Percentiles rank a stretch among this genome's conserved stretches.
These are phyloP conservation scores for Lactarius pseudohatsudake DNA, from an alignment of 768 basidiomycete genomes.

Conservation along the genomic window DNA sequence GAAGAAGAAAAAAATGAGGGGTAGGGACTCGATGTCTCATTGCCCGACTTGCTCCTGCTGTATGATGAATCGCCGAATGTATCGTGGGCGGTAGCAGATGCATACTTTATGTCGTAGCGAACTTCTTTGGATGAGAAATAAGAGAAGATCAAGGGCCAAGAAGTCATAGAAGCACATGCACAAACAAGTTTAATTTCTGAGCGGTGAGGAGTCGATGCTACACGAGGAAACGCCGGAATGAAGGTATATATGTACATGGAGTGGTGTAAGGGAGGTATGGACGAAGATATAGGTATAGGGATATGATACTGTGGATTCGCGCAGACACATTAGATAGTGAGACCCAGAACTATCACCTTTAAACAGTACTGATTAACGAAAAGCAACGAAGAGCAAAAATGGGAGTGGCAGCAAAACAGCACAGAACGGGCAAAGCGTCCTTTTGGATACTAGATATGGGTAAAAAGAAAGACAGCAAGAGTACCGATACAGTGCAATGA, in stretches of 20 bases:
- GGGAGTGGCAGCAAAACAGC: neutral
- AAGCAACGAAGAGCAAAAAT: conserved; percentile 7
- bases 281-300: conserved; percentile 5
- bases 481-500: neutral
- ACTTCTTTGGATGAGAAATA: neutral
- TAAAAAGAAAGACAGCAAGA: neutral
- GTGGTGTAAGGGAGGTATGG: conserved; percentile 2
- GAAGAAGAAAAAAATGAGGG: neutral
- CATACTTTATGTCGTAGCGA: neutral
- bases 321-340: conserved; percentile 7
- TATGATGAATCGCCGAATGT: conserved; percentile 33
- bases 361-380: conserved; percentile 10
- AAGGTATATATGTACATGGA: conserved; percentile 19
- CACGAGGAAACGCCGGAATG: neutral
- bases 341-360: neutral
- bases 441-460: neutral
- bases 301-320: conserved; percentile 1
- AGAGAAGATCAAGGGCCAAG: neutral
- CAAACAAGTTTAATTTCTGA: conserved; percentile 2
- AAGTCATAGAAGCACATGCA: neutral
- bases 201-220: conserved; percentile 12
- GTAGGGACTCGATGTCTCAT: neutral
- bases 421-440: neutral
- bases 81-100: neutral
- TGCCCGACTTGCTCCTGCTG: neutral